These are phyloP conservation scores for Pulicaria dysenterica DNA, from an alignment of 129 eudicot genomes.

Conservation along the genomic window DNA sequence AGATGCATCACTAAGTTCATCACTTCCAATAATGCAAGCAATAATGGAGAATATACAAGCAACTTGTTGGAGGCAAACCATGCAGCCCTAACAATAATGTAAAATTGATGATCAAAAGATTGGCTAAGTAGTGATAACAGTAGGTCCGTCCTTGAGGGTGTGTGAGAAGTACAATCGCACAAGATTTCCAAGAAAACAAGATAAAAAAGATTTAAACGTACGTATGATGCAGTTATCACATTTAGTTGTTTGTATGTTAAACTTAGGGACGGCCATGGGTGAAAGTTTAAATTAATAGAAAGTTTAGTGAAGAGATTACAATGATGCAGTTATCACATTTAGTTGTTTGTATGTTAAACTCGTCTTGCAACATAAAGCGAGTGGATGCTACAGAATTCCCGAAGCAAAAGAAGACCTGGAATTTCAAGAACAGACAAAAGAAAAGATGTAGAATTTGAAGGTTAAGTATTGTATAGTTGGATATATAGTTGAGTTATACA, in stretches of 20 bases:
- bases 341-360: constrained; percentile 92
- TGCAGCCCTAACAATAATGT: constrained; percentile 62
- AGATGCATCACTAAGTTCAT: constrained; percentile 77
- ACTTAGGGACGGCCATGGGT: constrained; percentile 25
- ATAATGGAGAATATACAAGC: constrained; percentile 84
- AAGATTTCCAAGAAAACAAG: neutral
- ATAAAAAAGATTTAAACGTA: constrained; percentile 14
- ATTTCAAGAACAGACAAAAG: neutral
- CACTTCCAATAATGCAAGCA: constrained; percentile 77
- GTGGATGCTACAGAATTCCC: constrained; percentile 93
- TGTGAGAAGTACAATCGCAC: no score
- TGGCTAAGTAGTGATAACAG: neutral
- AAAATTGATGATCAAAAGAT: constrained; percentile 4
- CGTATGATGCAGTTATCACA: constrained; percentile 94
- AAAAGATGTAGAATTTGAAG: neutral
- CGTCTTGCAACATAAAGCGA: constrained; percentile 89
- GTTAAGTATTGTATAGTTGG: neutral
- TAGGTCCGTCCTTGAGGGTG: no score
- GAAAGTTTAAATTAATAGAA: neutral
- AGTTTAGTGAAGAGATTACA: constrained; percentile 49
- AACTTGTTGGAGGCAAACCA: constrained; percentile 90
- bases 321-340: constrained; percentile 92
- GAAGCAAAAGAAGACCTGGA: constrained; percentile 77
- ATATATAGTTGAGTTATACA: neutral
- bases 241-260: constrained; percentile 87